These are phyloP conservation scores for Hypoxylon sp. DNA, from an alignment of 2,329 filamentous ascomycete species.

Conservation along the genomic window DNA sequence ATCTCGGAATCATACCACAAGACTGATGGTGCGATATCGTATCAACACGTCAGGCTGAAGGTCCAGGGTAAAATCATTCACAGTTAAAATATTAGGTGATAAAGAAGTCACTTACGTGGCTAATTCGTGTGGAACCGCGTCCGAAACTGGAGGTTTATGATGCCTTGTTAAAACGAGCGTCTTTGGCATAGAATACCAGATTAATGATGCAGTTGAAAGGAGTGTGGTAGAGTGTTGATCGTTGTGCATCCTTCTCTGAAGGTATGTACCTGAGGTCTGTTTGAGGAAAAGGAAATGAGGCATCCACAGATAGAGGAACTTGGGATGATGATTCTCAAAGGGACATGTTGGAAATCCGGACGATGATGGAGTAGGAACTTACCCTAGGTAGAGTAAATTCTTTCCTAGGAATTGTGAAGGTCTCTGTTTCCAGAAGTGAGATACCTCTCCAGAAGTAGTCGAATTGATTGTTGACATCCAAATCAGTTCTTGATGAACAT, in stretches of 20 bases:
- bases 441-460: neutral
- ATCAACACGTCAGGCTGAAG: too few relatives aligned
- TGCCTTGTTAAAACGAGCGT: neutral
- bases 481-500: constrained; percentile 17
- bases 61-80: neutral
- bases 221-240: neutral
- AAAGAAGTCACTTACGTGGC: neutral
- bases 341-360: neutral
- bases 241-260: neutral
- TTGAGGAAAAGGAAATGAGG: neutral
- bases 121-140: neutral
- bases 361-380: constrained; percentile 35
- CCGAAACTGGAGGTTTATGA: neutral
- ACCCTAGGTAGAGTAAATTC: constrained; percentile 22
- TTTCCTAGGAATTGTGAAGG: constrained; percentile 28
- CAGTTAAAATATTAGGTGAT: neutral
- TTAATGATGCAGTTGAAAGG: neutral
- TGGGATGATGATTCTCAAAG: neutral
- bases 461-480: constrained; percentile 9
- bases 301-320: neutral
- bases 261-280: neutral
- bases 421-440: constrained; percentile 1
- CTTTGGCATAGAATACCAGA: neutral
- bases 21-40: too few relatives aligned
- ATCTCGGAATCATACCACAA: too few relatives aligned